phyloP scores from a whole-genome alignment of 1,284 basidiomycete species.

The Clitocybe nebularis region DNA sequence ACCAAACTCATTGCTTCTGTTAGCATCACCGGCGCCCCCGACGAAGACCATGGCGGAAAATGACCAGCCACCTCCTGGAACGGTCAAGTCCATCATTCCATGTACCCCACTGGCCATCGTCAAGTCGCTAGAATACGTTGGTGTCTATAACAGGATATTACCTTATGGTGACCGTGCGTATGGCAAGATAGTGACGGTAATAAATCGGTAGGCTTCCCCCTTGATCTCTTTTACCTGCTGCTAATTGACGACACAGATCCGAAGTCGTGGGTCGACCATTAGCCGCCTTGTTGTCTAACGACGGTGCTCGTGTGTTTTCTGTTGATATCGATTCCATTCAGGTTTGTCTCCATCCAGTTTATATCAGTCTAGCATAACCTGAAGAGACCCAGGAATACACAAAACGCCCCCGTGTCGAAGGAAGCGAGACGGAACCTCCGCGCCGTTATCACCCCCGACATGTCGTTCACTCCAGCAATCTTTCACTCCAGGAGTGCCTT shows the following conservation, averaged over 20 bases:
- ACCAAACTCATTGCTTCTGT: constrained; percentile 56
- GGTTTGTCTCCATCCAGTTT: constrained; percentile 33
- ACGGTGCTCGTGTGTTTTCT: constrained; percentile 92
- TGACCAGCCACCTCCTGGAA: constrained; percentile 72
- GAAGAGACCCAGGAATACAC: constrained; percentile 66
- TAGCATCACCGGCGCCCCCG: constrained; percentile 35
- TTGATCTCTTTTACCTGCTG: not conserved
- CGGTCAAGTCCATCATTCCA: constrained; percentile 91
- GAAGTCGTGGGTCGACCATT: constrained; percentile 96
- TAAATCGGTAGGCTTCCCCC: constrained; percentile 71
- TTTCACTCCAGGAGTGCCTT: constrained; percentile 76
- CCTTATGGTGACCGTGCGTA: constrained; percentile 94
- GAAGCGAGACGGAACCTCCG: constrained; percentile 26
- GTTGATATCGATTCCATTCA: constrained; percentile 93
- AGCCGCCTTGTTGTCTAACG: constrained; percentile 91
- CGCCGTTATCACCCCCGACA: constrained; percentile 79
- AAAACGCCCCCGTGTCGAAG: constrained; percentile 65
- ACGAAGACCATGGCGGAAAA: constrained; percentile 35
- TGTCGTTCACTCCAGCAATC: constrained; percentile 64
- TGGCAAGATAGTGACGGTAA: constrained; percentile 90
- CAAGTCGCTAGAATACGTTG: constrained; percentile 87
- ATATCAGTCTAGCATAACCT: not conserved
- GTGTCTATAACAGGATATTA: constrained; percentile 90
- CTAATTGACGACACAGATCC: constrained; percentile 49
- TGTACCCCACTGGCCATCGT: constrained; percentile 97